A percentile compares a stretch with the other conserved stretches of the same genome.
Conservation (phyloP, 352 stramenopile genomes). For the Phytophthora pinifolia region DNA sequence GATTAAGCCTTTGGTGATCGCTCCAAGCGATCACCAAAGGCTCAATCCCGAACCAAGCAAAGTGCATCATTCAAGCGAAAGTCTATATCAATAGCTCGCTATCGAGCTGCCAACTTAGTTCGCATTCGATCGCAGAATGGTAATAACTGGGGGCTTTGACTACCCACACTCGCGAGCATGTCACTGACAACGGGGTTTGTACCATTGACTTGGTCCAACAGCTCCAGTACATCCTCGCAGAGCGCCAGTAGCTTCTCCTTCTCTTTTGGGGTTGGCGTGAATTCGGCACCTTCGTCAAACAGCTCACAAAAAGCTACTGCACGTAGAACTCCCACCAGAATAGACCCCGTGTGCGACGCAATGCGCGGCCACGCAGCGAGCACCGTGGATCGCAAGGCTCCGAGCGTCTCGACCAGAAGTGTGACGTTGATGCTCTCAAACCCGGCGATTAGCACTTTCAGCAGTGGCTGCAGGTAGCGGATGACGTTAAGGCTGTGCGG, state of each 20-base stretch:
- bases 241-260: constrained; percentile 32
- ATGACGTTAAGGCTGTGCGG: constrained; percentile 72
- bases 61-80: not conserved
- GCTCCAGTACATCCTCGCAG: constrained; percentile 37
- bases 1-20: too few relatives aligned
- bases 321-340: constrained; percentile 72
- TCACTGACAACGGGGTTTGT: constrained; percentile 17
- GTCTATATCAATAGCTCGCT: not conserved
- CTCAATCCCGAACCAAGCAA: too few relatives aligned
- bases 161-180: constrained; percentile 28
- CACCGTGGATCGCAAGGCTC: constrained; percentile 56
- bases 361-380: constrained; percentile 70
- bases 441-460: constrained; percentile 70
- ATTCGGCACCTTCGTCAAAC: constrained; percentile 41
- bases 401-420: constrained; percentile 55
- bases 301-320: constrained; percentile 65
- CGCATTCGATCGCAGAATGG: constrained; percentile 28
- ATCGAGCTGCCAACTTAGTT: constrained; percentile 19
- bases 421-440: constrained; percentile 64
- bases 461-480: constrained; percentile 73
- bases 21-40: too few relatives aligned
- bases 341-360: constrained; percentile 57
- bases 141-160: constrained; percentile 24
- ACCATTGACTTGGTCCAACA: constrained; percentile 37
- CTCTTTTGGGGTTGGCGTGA: constrained; percentile 29